Evolutionary conservation across 1,284 basidiomycete genomes (phyloP).

Genomic region (Papiliotrema terrestris): DNA sequence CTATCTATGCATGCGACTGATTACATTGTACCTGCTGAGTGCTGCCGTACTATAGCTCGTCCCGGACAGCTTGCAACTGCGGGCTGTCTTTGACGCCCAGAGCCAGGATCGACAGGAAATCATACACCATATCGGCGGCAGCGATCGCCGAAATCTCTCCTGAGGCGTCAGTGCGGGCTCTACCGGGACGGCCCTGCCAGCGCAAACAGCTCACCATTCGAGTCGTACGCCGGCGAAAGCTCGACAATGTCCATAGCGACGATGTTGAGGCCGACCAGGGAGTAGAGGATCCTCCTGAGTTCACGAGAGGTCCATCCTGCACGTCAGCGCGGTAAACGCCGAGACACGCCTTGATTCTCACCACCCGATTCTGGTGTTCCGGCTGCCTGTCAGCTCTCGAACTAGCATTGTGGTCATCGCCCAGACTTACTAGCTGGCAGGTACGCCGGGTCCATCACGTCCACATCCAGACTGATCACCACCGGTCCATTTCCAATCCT

Average conservation of each 20-base stretch:
- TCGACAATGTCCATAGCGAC: constrained; percentile 45
- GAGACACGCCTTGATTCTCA: background rate
- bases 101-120: constrained; percentile 34
- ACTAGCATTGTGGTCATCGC: background rate
- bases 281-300: constrained; percentile 46
- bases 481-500: constrained; percentile 40
- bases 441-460: constrained; percentile 44
- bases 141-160: constrained; percentile 46
- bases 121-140: constrained; percentile 44
- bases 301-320: constrained; percentile 50
- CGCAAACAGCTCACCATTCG: constrained; percentile 25
- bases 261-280: constrained; percentile 47
- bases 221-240: constrained; percentile 45
- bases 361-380: constrained; percentile 47
- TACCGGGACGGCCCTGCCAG: background rate
- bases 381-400: constrained; percentile 13
- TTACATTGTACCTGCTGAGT: too few relatives aligned
- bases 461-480: constrained; percentile 43
- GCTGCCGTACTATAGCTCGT: constrained; percentile 11
- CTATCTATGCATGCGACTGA: too few relatives aligned
- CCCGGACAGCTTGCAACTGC: constrained; percentile 1
- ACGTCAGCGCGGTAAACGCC: background rate
- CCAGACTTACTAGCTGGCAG: constrained; percentile 40
- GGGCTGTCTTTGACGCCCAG: constrained; percentile 17
- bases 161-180: constrained; percentile 1